Base-by-base conservation (phyloP, 495 filamentous ascomycete species). In the Xylaria nigripes region DNA sequence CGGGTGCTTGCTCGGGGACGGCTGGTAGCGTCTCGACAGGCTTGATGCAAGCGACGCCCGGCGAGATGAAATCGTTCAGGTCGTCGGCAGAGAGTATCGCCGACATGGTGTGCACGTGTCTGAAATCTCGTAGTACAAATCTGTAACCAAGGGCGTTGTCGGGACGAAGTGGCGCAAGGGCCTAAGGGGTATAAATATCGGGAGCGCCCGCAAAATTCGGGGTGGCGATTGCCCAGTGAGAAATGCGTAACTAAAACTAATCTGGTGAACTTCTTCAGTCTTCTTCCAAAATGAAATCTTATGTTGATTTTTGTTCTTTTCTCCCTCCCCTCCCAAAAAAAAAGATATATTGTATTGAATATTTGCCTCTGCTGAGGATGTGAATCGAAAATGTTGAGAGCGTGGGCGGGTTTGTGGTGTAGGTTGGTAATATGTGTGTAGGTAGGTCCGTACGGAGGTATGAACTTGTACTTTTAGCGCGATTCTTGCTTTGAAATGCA, bases 11-110 rank as follows among this genome's bases (percentile, higher is more conserved):
- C 15, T 45, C 48, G 40, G 60, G 57, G 1, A 69, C 56, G 34
- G 69, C 59, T 0, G 90, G 92, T 12, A 97, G 79, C 1, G 88
- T 89, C 68, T 98, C 93, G 59, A 98, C 81, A 18, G 93, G 93
- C 64, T 98, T 98, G 70, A 98, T 96, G 71, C 93, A 98, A 32
- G 93, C 93, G 55, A 98, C 89, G 32, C 93, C 93, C 6, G 93
- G 93, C 27, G 86, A 90, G 64, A 98, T 98, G 74, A 98, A 98
- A 76, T 98, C 93, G 74, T 98, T 98, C 56, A 98, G 76, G 69
- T 95, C 90, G 72, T 97, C 91, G 56, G 86, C 88, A 47, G 91
- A 96, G 54, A 98, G 84, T 57, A 98, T 97, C 24, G 93, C 93
- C 58, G 86, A 92, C 92, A 97, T 97, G 53, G 66, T 77, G 65